phyloP scores from a whole-genome alignment of 257 asterid species.

The Plantago elongata region DNA sequence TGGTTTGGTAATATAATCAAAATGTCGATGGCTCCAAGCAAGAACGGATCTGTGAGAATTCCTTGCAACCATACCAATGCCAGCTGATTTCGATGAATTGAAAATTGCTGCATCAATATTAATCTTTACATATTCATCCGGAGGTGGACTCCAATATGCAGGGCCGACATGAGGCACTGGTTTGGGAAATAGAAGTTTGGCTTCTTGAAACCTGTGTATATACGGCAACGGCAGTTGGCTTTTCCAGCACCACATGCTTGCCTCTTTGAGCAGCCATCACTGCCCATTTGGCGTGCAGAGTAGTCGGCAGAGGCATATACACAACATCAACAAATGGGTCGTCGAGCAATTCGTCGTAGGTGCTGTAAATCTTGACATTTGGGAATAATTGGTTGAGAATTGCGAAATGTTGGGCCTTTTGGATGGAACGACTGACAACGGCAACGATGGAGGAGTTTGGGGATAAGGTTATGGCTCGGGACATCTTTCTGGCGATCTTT shows the following conservation, averaged over 20 bases:
- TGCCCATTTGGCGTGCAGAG: conserved; percentile 68
- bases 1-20: too few species aligned
- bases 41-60: too few species aligned
- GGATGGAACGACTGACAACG: conserved; percentile 62
- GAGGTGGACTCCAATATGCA: too few species aligned
- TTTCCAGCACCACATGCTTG: conserved; percentile 73
- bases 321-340: conserved; percentile 77
- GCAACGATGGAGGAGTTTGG: conserved; percentile 58
- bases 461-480: conserved; percentile 54
- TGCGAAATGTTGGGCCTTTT: conserved; percentile 54
- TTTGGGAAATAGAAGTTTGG: too few species aligned
- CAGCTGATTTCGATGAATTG: too few species aligned
- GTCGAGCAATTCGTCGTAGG: conserved; percentile 52
- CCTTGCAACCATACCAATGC: too few species aligned
- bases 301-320: conserved; percentile 77
- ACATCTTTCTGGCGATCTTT: conserved; percentile 62
- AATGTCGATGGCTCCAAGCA: too few species aligned
- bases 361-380: conserved; percentile 47
- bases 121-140: too few species aligned
- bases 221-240: conserved; percentile 60
- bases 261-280: conserved; percentile 54
- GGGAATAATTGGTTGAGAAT: conserved; percentile 37
- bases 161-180: too few species aligned
- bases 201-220: too few species aligned
- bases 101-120: too few species aligned